Base-by-base conservation (phyloP, 441 rosid species). In the Hura crepitans region DNA sequence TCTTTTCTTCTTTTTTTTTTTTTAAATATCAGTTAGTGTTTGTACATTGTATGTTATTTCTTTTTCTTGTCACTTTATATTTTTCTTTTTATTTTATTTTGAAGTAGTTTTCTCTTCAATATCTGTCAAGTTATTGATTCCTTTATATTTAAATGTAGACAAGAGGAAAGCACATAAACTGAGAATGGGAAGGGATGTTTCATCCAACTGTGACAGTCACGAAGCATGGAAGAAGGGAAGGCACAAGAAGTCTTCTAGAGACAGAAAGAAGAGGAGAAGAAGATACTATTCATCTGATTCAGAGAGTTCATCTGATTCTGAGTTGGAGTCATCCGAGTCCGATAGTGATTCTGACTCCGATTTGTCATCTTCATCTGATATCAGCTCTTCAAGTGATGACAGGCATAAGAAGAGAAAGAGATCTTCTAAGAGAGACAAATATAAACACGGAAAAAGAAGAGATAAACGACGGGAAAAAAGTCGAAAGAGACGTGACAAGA, bases 371-470 rank as follows among this genome's bases (percentile, higher is more conserved):
- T 86, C 97, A 43, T 88, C 98, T 77, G 87, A 88, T 64, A 71
- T 78, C 56, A 94, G 94, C 72, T 90, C 96, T 71, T 92, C 97
- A 62, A 92, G 97, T 75, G 91, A 87, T 76, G 97, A 94, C 61
- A 86, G 87, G 71, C 88, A 73, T 18, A 89, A 77, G 79, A 91
- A 85, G 85, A 87, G 94, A 72, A 92, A 85, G 81, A 88, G 84
- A 81, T 81, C 86, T 73, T 89, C 91, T 51, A 94, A 80, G 78
- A 83, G 80, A 73, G 98, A 87, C 47, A 92, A 85, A 75, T 75
- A 85, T 76, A 89, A 77, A 60, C 93, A 88, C 78, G 82, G 85
- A 53, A 92, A 85, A 65, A 83, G 80, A 79, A 82, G 93, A 77
- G 97, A 94, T 53, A 92, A 75, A 74, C 84, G 87, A 14, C 96